Evolutionary conservation across 1,284 basidiomycete species (phyloP).

Genomic region (Hemileia vastatrix): DNA sequence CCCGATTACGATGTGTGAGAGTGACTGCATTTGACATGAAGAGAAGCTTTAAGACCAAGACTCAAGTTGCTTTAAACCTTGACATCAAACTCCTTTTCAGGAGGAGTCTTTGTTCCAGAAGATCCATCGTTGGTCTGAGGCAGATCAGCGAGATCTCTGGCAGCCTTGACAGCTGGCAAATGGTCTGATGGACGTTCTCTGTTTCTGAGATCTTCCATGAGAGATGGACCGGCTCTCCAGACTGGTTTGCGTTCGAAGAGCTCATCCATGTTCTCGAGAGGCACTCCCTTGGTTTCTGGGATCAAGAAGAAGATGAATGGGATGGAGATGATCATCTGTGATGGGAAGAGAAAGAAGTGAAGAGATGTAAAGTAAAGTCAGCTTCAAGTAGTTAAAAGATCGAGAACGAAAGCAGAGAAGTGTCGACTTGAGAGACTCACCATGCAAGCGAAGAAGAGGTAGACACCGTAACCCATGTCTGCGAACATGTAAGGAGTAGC

Average conservation of each 20-base stretch:
- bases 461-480: constrained; percentile 25
- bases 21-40: too few relatives aligned
- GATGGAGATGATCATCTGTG: constrained; percentile 13
- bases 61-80: background rate
- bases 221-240: background rate
- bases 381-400: too few relatives aligned
- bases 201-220: background rate
- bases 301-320: constrained; percentile 25
- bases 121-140: background rate
- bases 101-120: background rate
- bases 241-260: constrained; percentile 13
- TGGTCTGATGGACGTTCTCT: background rate
- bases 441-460: constrained; percentile 9
- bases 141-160: background rate
- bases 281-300: constrained; percentile 27
- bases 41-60: too few relatives aligned
- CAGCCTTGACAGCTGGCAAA: background rate
- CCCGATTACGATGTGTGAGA: too few relatives aligned
- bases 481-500: constrained; percentile 38
- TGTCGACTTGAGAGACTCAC: constrained; percentile 24
- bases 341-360: constrained; percentile 21
- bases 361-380: background rate
- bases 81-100: background rate
- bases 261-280: constrained; percentile 27
- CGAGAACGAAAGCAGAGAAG: too few relatives aligned